These are phyloP conservation scores for Linum trigynum DNA, from an alignment of 345 rosid genomes.

Conservation along the genomic window DNA sequence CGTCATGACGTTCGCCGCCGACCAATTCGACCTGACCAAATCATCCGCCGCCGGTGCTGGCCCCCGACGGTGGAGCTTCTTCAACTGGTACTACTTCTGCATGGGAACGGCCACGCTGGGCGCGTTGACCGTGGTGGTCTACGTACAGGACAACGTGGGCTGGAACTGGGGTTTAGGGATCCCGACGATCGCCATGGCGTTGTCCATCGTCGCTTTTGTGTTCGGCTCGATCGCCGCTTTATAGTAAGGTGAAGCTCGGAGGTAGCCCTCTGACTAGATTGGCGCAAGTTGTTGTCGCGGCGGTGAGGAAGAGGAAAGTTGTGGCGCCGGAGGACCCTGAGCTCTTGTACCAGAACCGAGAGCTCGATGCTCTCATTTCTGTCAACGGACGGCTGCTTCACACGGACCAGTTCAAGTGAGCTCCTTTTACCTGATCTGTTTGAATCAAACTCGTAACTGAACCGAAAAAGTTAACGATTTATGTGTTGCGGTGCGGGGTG, in stretches of 20 bases:
- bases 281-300: conserved; percentile 46
- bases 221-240: conserved; percentile 36
- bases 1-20: conserved; percentile 54
- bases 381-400: conserved; percentile 43
- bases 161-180: conserved; percentile 68
- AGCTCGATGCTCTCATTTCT: conserved; percentile 43
- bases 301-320: conserved; percentile 36
- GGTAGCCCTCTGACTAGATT: conserved; percentile 51
- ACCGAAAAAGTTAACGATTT: no score
- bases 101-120: conserved; percentile 46
- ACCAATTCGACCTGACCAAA: conserved; percentile 46
- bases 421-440: neutral
- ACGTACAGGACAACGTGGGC: conserved; percentile 51
- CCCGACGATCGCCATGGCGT: conserved; percentile 44
- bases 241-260: conserved; percentile 37
- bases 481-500: no score
- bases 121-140: conserved; percentile 49
- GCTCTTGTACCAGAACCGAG: conserved; percentile 31
- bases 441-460: no score
- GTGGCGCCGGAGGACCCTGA: conserved; percentile 20
- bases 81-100: conserved; percentile 58
- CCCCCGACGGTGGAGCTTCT: conserved; percentile 49
- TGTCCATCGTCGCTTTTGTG: conserved; percentile 33
- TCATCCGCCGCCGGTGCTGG: conserved; percentile 21
- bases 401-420: conserved; percentile 43